Evolutionary conservation across 2,329 filamentous ascomycete species (phyloP), one percentile per base, ranked within the genome.

Genomic region (Aspergillus quadricinctus): DNA sequence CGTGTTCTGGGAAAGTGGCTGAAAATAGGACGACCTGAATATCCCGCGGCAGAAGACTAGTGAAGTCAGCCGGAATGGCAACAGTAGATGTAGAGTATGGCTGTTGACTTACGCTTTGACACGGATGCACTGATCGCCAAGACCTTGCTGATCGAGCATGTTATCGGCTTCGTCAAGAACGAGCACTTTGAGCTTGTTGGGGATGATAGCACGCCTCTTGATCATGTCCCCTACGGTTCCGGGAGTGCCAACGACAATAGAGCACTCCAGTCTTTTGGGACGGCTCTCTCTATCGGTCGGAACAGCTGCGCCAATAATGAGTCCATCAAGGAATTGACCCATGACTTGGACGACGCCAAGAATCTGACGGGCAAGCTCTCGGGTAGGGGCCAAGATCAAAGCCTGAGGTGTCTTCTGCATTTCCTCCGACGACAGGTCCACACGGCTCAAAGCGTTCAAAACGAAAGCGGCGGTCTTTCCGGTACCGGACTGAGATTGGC

Each of bases 161-260:
- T 97, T 97, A 78, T 99, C 94, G 56, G 94, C 94, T 78, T 99
- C 94, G 69, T 99, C 94, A 53, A 99, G 82, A 55, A 97, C 93
- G 59, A 99, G 82, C 8, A 96, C 83, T 73, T 86, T 90, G 64
- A 99, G 80, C 56, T 86, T 77, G 19, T 82, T 84, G 0, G 85
- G 75, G 64, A 96, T 85, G 61, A 99, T 82, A 68, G 89, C 83
- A 63, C 86, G 83, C 66, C 87, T 86, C 68, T 88, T 87, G 67
- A 97, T 88, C 66, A 94, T 81, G 69, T 97, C 94, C 79, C 89
- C 88, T 50, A 94, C 90, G 0, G 93, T 97, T 54, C 94, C 94
- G 0, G 94, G 94, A 1, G 94, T 99, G 57, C 94, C 94, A 57
- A 97, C 90, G 28, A 99, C 84, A 49, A 97, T 84, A 55, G 92